These are phyloP conservation scores for Mycena rosella DNA, from an alignment of 768 basidiomycete genomes.

Conservation along the genomic window DNA sequence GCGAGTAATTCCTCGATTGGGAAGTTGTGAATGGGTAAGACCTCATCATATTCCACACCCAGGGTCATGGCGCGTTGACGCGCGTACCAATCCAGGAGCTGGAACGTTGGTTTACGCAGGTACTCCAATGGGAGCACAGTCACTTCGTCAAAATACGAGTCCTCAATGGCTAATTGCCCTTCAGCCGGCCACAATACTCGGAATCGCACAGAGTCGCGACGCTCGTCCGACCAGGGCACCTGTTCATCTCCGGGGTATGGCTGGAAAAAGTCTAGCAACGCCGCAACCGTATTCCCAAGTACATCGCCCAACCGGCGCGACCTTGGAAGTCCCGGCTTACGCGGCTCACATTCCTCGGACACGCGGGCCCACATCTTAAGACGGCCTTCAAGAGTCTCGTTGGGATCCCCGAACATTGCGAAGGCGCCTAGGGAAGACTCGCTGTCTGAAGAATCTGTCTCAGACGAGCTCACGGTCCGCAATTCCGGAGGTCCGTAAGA, in stretches of 20 bases:
- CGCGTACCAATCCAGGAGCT: conserved; percentile 3
- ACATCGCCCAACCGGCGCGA: not conserved
- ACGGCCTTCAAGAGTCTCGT: not conserved
- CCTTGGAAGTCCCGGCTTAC: not conserved
- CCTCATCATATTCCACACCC: not conserved
- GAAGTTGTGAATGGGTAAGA: not conserved
- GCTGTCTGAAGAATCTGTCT: not conserved
- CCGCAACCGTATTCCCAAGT: not conserved
- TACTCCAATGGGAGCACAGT: not conserved
- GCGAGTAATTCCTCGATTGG: conserved; percentile 5
- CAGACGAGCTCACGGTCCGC: no score
- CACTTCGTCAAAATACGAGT: not conserved
- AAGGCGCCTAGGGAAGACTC: not conserved
- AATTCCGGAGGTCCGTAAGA: no score
- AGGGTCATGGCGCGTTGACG: not conserved
- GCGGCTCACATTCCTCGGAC: not conserved
- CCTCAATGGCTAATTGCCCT: not conserved
- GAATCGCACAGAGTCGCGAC: not conserved
- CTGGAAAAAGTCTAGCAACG: not conserved
- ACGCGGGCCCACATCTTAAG: not conserved
- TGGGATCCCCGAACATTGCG: not conserved
- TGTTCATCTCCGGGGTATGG: not conserved
- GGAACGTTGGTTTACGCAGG: not conserved
- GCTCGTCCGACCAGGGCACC: not conserved
- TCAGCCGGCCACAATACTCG: not conserved